Evolutionary conservation across 805 yeast species (phyloP), one percentile per base, ranked within the genome.

Genomic region (Debaryomyces hansenii): DNA sequence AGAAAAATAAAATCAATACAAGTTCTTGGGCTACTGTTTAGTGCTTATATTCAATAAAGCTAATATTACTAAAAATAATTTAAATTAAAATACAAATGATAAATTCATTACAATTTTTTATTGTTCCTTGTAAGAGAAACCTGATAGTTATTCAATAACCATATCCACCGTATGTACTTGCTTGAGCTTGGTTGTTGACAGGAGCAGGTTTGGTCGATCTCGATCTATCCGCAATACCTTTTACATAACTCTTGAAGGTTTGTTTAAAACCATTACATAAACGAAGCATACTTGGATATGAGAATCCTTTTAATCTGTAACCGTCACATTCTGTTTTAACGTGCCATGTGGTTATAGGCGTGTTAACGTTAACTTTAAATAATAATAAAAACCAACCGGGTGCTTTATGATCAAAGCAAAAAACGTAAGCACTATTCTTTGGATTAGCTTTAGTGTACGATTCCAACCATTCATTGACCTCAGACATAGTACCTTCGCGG

Each of bases 181-280:
- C 45, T 42, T 50, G 57, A 18, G 33, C 35, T 24, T 54, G 54
- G 38, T 40, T 51, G 33, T 48, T 50, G 10, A 50, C 44, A n/a
- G 54, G 52, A 37, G 59, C 48, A n/a, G 58, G 41, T 35, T 49
- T 51, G 5, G 53, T 39, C n/a, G 56, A 35, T 37, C 51, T 52
- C 5, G 54, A 42, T 27, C 49, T 51, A 27, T 53, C 59, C 14
- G 54, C 37, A 21, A 52, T 44, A 41, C 48, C 54, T 37, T 59
- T 56, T 18, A 67, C 62, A 45, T 64, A 64, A 29, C 67, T 59
- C 60, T 72, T 73, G 57, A 67, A 71, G 9, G 74, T 68, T 51
- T 84, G 86, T 74, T 94, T 94, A 83, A 94, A 94, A 14, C 99
- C 99, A 60, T 94, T 94, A 72, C 96, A 87, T 58, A 94, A 77